These are phyloP conservation scores for Solanum tarijense DNA, from an alignment of 257 asterid species.

Conservation along the genomic window DNA sequence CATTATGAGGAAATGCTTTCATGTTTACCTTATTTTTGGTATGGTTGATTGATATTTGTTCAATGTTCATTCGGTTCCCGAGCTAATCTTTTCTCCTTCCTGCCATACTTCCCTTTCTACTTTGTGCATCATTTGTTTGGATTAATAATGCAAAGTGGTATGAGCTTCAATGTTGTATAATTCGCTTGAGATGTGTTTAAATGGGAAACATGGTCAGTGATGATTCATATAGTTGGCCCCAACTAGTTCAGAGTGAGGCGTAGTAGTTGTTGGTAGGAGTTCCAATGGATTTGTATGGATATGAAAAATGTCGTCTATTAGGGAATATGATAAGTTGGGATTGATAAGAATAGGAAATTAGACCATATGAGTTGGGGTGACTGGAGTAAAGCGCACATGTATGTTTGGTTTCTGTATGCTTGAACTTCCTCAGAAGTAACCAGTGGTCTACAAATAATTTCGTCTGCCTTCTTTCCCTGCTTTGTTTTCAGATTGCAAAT, in stretches of 20 bases:
- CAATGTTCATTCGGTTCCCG: background rate
- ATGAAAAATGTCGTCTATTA: background rate
- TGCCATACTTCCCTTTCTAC: background rate
- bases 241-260: background rate
- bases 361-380: background rate
- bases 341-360: background rate
- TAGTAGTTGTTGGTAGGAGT: background rate
- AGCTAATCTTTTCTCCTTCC: background rate
- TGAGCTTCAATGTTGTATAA: background rate
- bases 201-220: background rate
- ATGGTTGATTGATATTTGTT: background rate
- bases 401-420: background rate
- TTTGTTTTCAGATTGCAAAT: conserved; percentile 68
- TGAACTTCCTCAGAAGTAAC: background rate
- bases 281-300: background rate
- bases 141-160: background rate
- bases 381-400: background rate
- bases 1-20: background rate
- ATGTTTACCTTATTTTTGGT: background rate
- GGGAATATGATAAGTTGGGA: background rate
- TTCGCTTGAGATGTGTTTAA: background rate
- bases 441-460: background rate
- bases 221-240: background rate
- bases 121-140: background rate
- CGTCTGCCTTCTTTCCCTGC: background rate